phyloP scores from a whole-genome alignment of 768 basidiomycete species.

The Tylopilus rubrobrunneus region DNA sequence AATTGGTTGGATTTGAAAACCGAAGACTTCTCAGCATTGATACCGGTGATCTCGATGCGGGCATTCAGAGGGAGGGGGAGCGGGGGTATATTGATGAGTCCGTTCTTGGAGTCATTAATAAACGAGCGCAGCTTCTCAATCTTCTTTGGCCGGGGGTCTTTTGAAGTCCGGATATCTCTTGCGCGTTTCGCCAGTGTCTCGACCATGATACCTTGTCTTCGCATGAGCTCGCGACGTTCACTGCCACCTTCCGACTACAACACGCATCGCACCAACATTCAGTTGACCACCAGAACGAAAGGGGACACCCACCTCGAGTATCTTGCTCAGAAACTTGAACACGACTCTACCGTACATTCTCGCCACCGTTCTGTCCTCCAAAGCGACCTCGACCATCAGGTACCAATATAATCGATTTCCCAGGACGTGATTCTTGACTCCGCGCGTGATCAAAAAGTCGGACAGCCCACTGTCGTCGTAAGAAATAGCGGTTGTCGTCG shows the following conservation, averaged over 20 bases:
- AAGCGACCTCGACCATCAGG: slow-evolving; percentile 90
- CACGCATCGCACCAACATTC: slow-evolving; percentile 1
- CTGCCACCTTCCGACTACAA: slow-evolving; percentile 66
- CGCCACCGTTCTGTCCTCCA: slow-evolving; percentile 80
- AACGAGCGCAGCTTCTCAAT: slow-evolving; percentile 91
- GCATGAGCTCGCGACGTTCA: slow-evolving; percentile 82
- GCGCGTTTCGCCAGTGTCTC: slow-evolving; percentile 84
- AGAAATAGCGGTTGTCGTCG: slow-evolving; percentile 68
- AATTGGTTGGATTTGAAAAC: slow-evolving; percentile 98
- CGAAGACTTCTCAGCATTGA: slow-evolving; percentile 87
- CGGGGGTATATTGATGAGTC: slow-evolving; percentile 70
- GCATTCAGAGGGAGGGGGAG: slow-evolving; percentile 91
- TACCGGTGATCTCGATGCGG: slow-evolving; percentile 77
- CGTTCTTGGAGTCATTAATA: slow-evolving; percentile 82
- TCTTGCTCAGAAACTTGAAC: slow-evolving; percentile 84
- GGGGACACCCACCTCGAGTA: slow-evolving; percentile 63
- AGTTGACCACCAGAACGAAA: neutral
- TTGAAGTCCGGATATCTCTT: slow-evolving; percentile 80
- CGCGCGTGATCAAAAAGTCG: slow-evolving; percentile 85
- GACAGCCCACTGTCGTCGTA: slow-evolving; percentile 92
- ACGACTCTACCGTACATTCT: slow-evolving; percentile 94
- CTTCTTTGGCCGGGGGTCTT: slow-evolving; percentile 94
- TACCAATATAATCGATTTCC: slow-evolving; percentile 98
- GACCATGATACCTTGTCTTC: slow-evolving; percentile 87
- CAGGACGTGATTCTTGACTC: slow-evolving; percentile 76